phyloP scores from a whole-genome alignment of 306 rosid species.

The Corylus avellana region DNA sequence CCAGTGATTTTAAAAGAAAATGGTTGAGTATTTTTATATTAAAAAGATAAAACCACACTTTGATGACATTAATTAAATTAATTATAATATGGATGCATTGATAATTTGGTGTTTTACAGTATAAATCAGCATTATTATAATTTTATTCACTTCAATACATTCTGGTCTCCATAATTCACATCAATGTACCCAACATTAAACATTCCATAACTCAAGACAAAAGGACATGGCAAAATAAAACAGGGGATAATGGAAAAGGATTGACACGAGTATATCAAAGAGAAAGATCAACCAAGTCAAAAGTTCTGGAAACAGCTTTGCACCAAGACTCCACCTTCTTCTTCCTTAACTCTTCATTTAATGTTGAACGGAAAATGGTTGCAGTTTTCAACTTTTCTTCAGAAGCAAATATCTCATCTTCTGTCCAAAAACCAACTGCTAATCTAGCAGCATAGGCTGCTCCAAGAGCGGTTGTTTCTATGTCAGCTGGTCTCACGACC shows the following conservation, averaged over 20 bases:
- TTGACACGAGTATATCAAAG: constrained; percentile 35
- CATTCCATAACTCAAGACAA: background rate
- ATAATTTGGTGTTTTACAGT: no score
- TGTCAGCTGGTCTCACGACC: constrained; percentile 82
- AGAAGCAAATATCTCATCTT: constrained; percentile 51
- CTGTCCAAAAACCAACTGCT: no score
- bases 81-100: no score
- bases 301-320: constrained; percentile 82
- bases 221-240: background rate
- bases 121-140: no score
- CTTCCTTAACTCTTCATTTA: constrained; percentile 56
- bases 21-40: no score
- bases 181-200: background rate
- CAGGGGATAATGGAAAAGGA: background rate
- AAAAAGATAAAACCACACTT: no score
- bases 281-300: constrained; percentile 80
- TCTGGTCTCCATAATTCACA: background rate
- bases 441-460: no score
- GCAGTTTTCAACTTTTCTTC: constrained; percentile 44
- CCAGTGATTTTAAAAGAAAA: no score
- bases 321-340: constrained; percentile 75
- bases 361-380: constrained; percentile 45
- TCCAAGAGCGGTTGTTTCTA: constrained; percentile 93
- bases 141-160: no score
- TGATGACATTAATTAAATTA: no score